Percentiles rank a stretch among this genome's conserved stretches.
Evolutionary conservation across 345 rosid species (phyloP).

Genomic region (Populus deltoides): DNA sequence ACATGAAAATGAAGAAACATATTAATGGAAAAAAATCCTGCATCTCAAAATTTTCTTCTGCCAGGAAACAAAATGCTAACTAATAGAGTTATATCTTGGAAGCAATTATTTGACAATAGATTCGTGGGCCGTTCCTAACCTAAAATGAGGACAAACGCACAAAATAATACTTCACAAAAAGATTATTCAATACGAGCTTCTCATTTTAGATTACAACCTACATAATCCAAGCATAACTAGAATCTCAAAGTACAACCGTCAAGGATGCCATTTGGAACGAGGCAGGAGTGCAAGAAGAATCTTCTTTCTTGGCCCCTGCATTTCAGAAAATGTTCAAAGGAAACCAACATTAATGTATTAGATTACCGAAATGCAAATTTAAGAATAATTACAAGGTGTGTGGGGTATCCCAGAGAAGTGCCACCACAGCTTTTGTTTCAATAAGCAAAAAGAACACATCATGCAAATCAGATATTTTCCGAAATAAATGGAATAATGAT

Average conservation of each 20-base stretch:
- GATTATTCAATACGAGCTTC: constrained; percentile 2
- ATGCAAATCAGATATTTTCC: neutral
- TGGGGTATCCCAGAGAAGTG: neutral
- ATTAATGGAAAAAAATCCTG: neutral
- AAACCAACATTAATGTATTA: neutral
- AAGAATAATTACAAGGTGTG: neutral
- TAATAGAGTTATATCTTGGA: neutral
- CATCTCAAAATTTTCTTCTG: constrained; percentile 10
- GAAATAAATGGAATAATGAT: neutral
- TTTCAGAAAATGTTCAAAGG: neutral
- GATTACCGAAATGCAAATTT: neutral
- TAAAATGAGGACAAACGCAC: constrained; percentile 2
- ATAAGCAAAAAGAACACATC: neutral
- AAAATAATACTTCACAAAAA: neutral
- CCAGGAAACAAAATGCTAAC: neutral
- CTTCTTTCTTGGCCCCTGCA: constrained; percentile 94
- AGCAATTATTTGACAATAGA: constrained; percentile 11
- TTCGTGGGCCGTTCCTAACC: neutral
- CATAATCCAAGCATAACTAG: neutral
- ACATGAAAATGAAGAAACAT: neutral
- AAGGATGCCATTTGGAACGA: constrained; percentile 49
- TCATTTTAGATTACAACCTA: neutral
- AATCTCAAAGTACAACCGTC: neutral
- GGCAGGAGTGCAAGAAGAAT: constrained; percentile 69
- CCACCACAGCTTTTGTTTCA: neutral